Base-by-base conservation (phyloP, 495 filamentous ascomycete genomes). In the Rhypophila decipiens region DNA sequence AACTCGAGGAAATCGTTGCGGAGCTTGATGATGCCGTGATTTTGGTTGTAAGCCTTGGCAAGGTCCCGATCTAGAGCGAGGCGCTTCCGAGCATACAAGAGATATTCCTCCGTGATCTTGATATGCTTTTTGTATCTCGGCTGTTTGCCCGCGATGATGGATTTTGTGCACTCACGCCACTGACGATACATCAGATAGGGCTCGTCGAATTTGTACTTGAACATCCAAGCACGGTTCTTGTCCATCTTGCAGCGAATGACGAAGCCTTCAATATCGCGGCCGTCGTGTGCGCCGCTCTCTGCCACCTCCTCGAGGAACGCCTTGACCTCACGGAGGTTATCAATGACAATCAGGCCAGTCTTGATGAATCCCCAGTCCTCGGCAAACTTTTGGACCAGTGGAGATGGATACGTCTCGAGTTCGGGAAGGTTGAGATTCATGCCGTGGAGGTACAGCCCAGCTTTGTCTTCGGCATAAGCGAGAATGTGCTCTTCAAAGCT, bases 161-260 rank as follows among this genome's bases (percentile, higher is more conserved):
- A 76, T 65, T 96, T 98, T 21, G 93, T 98, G 62, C 84, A 91
- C 71, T 97, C 93, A 31, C 93, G 86, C 93, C 93, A 98, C 67
- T 97, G 94, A 27, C 93, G 81, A 60, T 96, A 98, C 87, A 98
- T 88, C 53, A 98, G 68, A 63, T 98, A 98, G 0, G 93, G 93
- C 69, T 98, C 94, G 61, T 98, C 93, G 44, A 97, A 98, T 70
- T 98, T 98, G 77, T 88, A 98, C 64, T 98, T 98, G 82, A 97
- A 98, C 69, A 98, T 97, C 91, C 91, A 98, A 63, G 97, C 88
- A 15, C 77, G 71, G 7, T 66, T 44, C 9, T 58, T 48, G 1
- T 68, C 57, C 50, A 81, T 78, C 60, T 87, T 83, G 69, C 93
- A 97, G 44, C 93, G 84, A 47, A 98, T 86, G 44, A 98, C 93